phyloP scores from a whole-genome alignment of 2,329 filamentous ascomycete genomes.

The Stachybotrys echinatus region DNA sequence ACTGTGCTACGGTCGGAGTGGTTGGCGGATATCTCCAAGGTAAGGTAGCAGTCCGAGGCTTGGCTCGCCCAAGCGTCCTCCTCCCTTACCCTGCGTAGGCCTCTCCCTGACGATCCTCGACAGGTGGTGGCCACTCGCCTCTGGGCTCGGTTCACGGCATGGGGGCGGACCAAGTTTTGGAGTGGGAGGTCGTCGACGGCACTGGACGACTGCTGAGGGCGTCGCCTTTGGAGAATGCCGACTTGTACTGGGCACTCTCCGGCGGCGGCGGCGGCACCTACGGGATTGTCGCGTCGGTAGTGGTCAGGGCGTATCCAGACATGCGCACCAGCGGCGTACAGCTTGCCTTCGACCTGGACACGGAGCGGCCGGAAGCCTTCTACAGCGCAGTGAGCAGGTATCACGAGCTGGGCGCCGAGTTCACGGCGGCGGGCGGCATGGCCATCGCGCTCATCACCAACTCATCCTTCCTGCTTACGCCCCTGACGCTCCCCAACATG shows the following conservation, averaged over 20 bases:
- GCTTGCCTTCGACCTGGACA: slow-evolving; percentile 5
- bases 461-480: slow-evolving; percentile 2
- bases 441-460: slow-evolving; percentile 28
- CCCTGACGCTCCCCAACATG: not conserved
- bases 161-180: slow-evolving; percentile 52
- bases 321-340: slow-evolving; percentile 23
- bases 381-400: slow-evolving; percentile 13
- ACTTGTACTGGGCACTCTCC: slow-evolving; percentile 59
- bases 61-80: no score
- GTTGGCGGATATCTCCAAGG: slow-evolving; percentile 58
- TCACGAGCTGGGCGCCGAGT: slow-evolving; percentile 20
- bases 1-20: slow-evolving; percentile 48
- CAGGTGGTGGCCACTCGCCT: slow-evolving; percentile 53
- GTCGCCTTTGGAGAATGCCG: slow-evolving; percentile 38
- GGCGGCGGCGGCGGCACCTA: slow-evolving; percentile 57
- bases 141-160: slow-evolving; percentile 52
- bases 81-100: no score
- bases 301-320: slow-evolving; percentile 43
- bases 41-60: no score
- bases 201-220: slow-evolving; percentile 43
- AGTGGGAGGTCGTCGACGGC: slow-evolving; percentile 50
- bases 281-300: slow-evolving; percentile 51
- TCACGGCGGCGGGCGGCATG: slow-evolving; percentile 44
- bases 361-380: slow-evolving; percentile 9
- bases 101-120: slow-evolving; percentile 32